A percentile compares a stretch with the other conserved stretches of the same genome.
Evolutionary conservation across 495 filamentous ascomycete genomes (phyloP).

Genomic region (Xylaria sp.): DNA sequence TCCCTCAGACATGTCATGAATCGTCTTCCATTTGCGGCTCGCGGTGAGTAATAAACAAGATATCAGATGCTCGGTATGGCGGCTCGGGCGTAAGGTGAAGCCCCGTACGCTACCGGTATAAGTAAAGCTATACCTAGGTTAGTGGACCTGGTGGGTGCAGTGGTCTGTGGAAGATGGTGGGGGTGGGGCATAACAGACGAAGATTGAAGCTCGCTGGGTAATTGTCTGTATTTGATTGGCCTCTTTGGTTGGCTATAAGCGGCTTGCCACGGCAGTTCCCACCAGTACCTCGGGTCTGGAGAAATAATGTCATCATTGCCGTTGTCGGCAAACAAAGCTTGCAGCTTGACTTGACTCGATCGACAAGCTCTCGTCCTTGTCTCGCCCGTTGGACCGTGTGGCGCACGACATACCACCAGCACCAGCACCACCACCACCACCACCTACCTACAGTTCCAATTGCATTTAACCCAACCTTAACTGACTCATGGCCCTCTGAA

Average conservation of each 20-base stretch:
- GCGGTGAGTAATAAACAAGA: background rate
- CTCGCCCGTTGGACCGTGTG: background rate
- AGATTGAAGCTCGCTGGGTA: background rate
- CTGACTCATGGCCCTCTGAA: background rate
- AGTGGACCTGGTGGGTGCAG: background rate
- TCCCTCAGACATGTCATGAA: background rate
- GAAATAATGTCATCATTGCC: conserved; percentile 26
- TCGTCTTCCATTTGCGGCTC: background rate
- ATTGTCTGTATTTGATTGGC: conserved; percentile 20
- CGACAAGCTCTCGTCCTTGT: background rate
- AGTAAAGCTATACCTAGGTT: background rate
- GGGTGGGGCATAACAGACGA: background rate
- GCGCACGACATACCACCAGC: background rate
- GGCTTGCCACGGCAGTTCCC: conserved; percentile 12
- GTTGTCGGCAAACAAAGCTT: conserved; percentile 19
- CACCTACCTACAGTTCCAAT: background rate
- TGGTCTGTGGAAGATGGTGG: background rate
- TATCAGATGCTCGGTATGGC: background rate
- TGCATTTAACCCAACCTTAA: too few species aligned
- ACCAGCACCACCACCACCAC: too few species aligned
- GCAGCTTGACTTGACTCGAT: background rate
- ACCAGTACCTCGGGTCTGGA: conserved; percentile 13
- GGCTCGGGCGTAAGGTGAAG: background rate
- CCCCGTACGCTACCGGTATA: background rate
- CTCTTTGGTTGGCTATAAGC: background rate